Evolutionary conservation across 139 green algal species (phyloP).

Genomic region (Closterium sp.): DNA sequence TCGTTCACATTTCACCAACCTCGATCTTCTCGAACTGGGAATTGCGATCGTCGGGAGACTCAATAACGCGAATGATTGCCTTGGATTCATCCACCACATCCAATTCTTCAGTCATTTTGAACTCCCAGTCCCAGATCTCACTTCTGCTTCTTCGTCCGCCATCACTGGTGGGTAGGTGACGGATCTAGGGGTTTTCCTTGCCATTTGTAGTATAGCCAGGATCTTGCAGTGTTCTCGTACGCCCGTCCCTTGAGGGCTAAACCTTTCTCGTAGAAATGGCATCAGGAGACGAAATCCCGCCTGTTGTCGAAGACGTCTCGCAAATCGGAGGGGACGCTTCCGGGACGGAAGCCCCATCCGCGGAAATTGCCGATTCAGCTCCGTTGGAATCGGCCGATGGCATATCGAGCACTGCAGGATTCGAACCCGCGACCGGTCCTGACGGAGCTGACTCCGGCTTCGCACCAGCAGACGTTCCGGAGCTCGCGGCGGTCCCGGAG

Average conservation of each 20-base stretch:
- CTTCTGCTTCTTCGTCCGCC: not conserved
- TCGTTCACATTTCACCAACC: not conserved
- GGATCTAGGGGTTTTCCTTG: not conserved
- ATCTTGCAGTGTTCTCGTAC: not conserved
- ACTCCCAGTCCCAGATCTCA: not conserved
- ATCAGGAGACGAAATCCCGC: not conserved
- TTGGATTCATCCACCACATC: not conserved
- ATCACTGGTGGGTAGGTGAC: not conserved
- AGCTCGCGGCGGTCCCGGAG: not conserved
- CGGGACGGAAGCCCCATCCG: not conserved
- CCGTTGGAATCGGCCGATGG: not conserved
- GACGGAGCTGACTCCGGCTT: not conserved
- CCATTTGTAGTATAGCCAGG: not conserved
- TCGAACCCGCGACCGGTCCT: not conserved
- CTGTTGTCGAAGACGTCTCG: not conserved
- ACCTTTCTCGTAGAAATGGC: not conserved
- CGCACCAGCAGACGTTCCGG: not conserved
- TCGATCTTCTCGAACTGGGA: not conserved
- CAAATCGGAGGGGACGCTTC: not conserved
- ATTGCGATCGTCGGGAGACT: not conserved
- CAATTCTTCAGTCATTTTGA: not conserved
- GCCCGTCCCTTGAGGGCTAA: not conserved
- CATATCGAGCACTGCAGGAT: not conserved
- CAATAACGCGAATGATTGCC: not conserved
- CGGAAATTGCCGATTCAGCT: not conserved